phyloP scores from a whole-genome alignment of 805 yeast genomes.

The Torulaspora delbrueckii region DNA sequence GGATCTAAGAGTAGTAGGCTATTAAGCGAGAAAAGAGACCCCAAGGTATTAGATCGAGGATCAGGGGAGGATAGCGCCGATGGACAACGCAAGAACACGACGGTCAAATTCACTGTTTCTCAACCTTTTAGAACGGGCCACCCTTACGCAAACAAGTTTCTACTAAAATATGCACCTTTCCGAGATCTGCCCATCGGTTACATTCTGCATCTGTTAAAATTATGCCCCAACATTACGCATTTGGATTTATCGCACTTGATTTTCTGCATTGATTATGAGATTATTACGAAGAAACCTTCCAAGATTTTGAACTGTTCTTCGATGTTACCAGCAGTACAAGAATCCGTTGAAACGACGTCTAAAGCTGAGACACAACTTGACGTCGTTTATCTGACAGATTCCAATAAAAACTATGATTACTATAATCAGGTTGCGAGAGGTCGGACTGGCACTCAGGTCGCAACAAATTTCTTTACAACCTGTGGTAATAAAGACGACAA shows the following conservation, averaged over 20 bases:
- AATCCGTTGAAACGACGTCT: slow-evolving; percentile 10
- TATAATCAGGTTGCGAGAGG: slow-evolving; percentile 10
- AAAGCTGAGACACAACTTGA: slow-evolving; percentile 19
- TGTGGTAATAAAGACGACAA: slow-evolving; percentile 13
- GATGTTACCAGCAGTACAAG: slow-evolving; percentile 20
- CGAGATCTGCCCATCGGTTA: slow-evolving; percentile 78
- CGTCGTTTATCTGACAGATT: slow-evolving; percentile 29
- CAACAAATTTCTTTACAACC: slow-evolving; percentile 8
- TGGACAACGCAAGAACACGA: background rate
- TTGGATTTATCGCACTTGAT: slow-evolving; percentile 60
- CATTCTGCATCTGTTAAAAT: slow-evolving; percentile 58
- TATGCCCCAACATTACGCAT: slow-evolving; percentile 55
- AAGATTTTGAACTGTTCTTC: slow-evolving; percentile 15
- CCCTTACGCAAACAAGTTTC: slow-evolving; percentile 57
- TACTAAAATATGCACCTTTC: slow-evolving; percentile 58
- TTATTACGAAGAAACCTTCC: slow-evolving; percentile 13
- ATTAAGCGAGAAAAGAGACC: slow-evolving; percentile 3
- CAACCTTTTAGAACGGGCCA: slow-evolving; percentile 35
- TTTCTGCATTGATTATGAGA: slow-evolving; percentile 61
- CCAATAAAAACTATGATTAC: slow-evolving; percentile 24
- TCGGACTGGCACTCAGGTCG: slow-evolving; percentile 4
- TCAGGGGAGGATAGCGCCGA: background rate
- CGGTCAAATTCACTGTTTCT: slow-evolving; percentile 4
- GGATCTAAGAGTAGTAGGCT: slow-evolving; percentile 14
- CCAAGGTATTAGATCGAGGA: background rate